A percentile compares a stretch with the other conserved stretches of the same genome.
Conservation (phyloP, 139 green algal species). For the Chlorella ohadii region DNA sequence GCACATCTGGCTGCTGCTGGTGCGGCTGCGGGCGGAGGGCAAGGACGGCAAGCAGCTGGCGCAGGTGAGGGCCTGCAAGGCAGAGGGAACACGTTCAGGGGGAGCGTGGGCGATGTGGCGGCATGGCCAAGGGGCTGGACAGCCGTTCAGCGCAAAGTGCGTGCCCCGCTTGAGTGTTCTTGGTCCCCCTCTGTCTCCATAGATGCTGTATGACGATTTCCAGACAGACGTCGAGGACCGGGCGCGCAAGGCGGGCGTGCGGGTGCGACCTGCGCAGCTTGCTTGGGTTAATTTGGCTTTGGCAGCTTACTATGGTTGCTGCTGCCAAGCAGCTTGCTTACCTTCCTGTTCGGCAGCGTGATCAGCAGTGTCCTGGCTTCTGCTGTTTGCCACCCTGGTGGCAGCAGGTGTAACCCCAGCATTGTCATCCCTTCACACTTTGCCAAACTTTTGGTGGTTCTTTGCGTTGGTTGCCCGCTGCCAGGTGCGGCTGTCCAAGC, state of each 20-base stretch:
- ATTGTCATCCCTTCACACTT: no score
- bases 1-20: conserved; percentile 74
- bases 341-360: no score
- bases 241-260: conserved; percentile 58
- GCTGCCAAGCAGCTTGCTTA: no score
- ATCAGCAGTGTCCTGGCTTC: no score
- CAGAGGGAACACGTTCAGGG: neutral
- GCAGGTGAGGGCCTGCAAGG: conserved; percentile 51
- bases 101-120: no score
- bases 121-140: no score
- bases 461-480: conserved; percentile 36
- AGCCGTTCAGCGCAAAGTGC: no score
- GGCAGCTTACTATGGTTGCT: no score
- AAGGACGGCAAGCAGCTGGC: conserved; percentile 54
- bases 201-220: conserved; percentile 70
- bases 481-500: conserved; percentile 63
- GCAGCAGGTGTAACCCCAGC: no score
- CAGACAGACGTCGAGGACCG: conserved; percentile 64
- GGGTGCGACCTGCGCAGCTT: conserved; percentile 36
- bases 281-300: neutral
- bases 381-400: no score
- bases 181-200: neutral
- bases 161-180: no score
- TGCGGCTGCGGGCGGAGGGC: conserved; percentile 61
- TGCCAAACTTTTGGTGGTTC: no score